Conservation (phyloP, 495 filamentous ascomycete species). For the Talaromyces borbonicus region DNA sequence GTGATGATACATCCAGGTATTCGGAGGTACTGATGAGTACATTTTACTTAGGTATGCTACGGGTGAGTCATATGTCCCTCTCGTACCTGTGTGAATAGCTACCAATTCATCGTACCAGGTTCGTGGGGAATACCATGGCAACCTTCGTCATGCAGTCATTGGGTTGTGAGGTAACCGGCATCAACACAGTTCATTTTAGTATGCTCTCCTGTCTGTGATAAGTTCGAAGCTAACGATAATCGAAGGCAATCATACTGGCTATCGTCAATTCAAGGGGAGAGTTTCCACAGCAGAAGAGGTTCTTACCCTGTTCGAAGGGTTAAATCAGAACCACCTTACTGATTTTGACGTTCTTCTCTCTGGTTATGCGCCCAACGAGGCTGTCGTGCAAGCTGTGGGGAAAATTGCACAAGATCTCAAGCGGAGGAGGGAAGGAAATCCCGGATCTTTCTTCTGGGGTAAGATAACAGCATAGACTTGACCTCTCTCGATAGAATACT, state of each 20-base stretch:
- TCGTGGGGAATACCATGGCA: conserved; percentile 96
- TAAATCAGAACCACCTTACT: conserved; percentile 70
- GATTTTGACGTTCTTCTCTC: conserved; percentile 89
- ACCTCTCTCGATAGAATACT: no score
- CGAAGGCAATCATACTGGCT: conserved; percentile 86
- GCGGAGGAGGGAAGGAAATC: conserved; percentile 47
- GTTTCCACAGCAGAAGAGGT: conserved; percentile 74
- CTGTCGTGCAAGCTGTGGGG: conserved; percentile 74
- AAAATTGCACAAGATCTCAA: conserved; percentile 72
- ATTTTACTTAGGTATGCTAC: conserved; percentile 13
- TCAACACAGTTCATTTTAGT: conserved; percentile 97
- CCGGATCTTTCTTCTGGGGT: conserved; percentile 88
- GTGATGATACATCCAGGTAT: conserved; percentile 12
- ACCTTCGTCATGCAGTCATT: conserved; percentile 85
- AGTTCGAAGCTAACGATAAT: not conserved
- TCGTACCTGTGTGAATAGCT: no score
- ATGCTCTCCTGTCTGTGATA: conserved; percentile 15
- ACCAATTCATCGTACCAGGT: conserved; percentile 42
- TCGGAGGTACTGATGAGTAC: conserved; percentile 5
- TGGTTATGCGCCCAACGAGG: conserved; percentile 81
- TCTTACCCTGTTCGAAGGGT: conserved; percentile 69
- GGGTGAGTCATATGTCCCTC: conserved; percentile 1
- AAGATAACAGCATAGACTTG: no score
- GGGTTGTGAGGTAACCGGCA: conserved; percentile 82
- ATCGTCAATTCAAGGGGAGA: conserved; percentile 76